These are phyloP conservation scores for Nothophoma quercina DNA, from an alignment of 2,329 filamentous ascomycete species.

Conservation along the genomic window DNA sequence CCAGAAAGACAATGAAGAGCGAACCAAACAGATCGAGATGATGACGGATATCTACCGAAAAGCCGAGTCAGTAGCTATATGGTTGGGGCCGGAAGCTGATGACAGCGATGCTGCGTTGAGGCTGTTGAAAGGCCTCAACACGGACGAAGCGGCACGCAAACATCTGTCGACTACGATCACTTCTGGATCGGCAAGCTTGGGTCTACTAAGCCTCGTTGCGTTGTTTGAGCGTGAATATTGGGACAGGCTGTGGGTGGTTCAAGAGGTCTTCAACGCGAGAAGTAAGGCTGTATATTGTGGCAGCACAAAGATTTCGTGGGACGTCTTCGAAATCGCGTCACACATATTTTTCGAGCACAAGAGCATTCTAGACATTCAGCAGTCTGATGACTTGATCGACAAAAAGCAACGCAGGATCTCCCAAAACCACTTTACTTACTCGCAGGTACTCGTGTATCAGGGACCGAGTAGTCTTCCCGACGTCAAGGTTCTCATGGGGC, in stretches of 20 bases:
- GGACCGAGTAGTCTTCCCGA: not conserved
- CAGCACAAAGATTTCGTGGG: not conserved
- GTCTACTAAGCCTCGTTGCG: no score
- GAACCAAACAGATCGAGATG: no score
- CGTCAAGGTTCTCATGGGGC: not conserved
- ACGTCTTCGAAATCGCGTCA: not conserved
- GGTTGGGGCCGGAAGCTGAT: no score
- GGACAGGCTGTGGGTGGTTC: slow-evolving; percentile 1
- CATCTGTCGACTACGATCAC: no score
- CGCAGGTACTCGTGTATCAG: not conserved
- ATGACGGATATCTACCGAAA: no score
- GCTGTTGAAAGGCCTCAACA: no score
- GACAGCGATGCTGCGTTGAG: no score
- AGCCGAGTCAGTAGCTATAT: no score
- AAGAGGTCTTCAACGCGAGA: not conserved
- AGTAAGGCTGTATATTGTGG: not conserved
- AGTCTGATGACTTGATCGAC: no score
- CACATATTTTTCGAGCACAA: not conserved
- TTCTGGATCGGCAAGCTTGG: no score
- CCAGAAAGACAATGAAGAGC: no score
- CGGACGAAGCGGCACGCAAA: no score
- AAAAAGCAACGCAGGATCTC: not conserved
- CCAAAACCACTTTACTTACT: not conserved
- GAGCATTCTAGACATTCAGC: not conserved
- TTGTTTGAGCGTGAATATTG: slow-evolving; percentile 1